Conservation (phyloP, 1,284 basidiomycete species). For the Rugosomyces carneus region DNA sequence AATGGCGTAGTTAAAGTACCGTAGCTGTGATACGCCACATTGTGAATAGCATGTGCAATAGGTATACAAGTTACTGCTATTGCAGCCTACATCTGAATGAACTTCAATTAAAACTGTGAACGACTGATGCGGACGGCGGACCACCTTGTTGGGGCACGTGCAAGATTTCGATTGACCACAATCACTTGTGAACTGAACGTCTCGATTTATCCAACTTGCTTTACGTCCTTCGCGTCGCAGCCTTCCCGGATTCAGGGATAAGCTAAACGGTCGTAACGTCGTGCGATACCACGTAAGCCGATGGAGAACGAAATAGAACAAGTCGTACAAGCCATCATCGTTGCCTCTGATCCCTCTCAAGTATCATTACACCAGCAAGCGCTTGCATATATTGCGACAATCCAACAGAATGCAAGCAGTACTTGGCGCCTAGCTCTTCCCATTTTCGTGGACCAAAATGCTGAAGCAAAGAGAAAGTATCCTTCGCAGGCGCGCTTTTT, state of each 20-base stretch:
- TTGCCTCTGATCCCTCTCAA: slow-evolving; percentile 77
- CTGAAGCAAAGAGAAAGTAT: slow-evolving; percentile 60
- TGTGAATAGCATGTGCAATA: no score
- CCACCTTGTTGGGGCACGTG: no score
- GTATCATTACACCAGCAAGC: slow-evolving; percentile 70
- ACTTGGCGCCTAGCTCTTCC: slow-evolving; percentile 77
- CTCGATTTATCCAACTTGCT: slow-evolving; percentile 12
- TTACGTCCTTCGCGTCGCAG: slow-evolving; percentile 7
- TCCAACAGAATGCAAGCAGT: slow-evolving; percentile 70
- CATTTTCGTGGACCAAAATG: slow-evolving; percentile 60
- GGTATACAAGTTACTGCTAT: no score
- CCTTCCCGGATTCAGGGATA: slow-evolving; percentile 4
- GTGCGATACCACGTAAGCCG: slow-evolving; percentile 5
- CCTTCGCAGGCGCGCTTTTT: slow-evolving; percentile 78
- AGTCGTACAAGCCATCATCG: slow-evolving; percentile 75
- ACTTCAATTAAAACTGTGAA: no score
- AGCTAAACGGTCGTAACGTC: slow-evolving; percentile 2
- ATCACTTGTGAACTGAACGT: slow-evolving; percentile 14
- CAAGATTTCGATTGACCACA: slow-evolving; percentile 13
- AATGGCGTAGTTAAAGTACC: no score
- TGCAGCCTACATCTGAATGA: no score
- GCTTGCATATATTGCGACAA: slow-evolving; percentile 69
- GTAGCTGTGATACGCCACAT: no score
- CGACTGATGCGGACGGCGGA: no score
- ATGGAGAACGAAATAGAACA: slow-evolving; percentile 75